Conservation (phyloP, 345 rosid genomes). For the Syzygium oleosum region DNA sequence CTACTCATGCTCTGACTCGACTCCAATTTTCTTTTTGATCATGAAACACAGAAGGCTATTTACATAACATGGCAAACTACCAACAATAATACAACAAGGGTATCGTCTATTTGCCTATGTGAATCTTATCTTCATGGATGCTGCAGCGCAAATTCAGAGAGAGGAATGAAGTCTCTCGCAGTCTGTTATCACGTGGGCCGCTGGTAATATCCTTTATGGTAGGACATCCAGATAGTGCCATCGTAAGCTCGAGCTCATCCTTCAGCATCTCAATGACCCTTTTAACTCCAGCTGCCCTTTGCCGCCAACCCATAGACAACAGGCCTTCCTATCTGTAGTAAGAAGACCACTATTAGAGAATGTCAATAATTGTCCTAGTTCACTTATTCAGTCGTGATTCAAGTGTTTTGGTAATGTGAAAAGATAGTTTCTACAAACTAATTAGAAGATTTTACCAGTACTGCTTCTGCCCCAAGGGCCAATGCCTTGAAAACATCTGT, state of each 20-base stretch:
- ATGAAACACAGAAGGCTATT: not conserved
- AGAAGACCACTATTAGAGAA: not conserved
- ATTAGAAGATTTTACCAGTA: constrained; percentile 44
- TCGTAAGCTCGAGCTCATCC: constrained; percentile 64
- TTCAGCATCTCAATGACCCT: constrained; percentile 60
- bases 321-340: constrained; percentile 84
- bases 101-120: not conserved
- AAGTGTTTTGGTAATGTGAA: not conserved
- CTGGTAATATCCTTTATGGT: constrained; percentile 47
- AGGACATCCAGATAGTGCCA: constrained; percentile 87
- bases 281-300: constrained; percentile 53
- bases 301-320: constrained; percentile 64
- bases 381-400: not conserved
- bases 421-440: not conserved
- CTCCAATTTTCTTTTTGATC: not conserved
- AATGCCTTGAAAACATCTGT: constrained; percentile 86
- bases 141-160: constrained; percentile 14
- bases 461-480: constrained; percentile 85
- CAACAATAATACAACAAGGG: not conserved
- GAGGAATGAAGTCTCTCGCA: constrained; percentile 34
- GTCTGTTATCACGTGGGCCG: constrained; percentile 40
- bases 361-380: not conserved
- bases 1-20: not conserved
- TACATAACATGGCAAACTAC: not conserved
- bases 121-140: not conserved